phyloP scores from a whole-genome alignment of 1,284 basidiomycete species.

The Vanrija humicola region DNA sequence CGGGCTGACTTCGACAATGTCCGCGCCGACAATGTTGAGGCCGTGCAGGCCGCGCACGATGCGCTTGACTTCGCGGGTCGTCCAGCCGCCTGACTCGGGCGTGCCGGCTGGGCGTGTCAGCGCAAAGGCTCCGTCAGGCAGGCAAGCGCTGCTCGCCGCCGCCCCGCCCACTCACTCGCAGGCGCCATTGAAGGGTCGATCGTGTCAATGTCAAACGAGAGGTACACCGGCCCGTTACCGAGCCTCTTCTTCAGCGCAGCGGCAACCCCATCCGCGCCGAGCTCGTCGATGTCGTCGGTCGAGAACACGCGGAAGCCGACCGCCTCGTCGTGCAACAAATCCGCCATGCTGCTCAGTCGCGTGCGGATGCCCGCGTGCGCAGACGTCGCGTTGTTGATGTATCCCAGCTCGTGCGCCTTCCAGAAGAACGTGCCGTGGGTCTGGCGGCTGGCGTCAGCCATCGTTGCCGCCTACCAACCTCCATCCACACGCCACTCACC shows the following conservation, averaged over 20 bases:
- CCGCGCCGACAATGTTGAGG: slow-evolving; percentile 55
- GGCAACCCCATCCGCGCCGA: slow-evolving; percentile 49
- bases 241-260: slow-evolving; percentile 42
- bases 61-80: slow-evolving; percentile 47
- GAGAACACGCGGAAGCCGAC: slow-evolving; percentile 49
- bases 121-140: background rate
- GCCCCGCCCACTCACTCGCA: slow-evolving; percentile 30
- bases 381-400: slow-evolving; percentile 57
- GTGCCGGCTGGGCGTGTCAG: slow-evolving; percentile 31
- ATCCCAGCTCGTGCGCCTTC: slow-evolving; percentile 49
- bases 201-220: slow-evolving; percentile 44
- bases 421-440: slow-evolving; percentile 48
- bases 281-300: slow-evolving; percentile 48
- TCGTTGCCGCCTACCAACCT: slow-evolving; percentile 4
- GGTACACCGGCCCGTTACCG: slow-evolving; percentile 37
- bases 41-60: slow-evolving; percentile 47
- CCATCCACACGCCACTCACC: slow-evolving; percentile 2
- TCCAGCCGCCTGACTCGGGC: slow-evolving; percentile 50
- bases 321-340: slow-evolving; percentile 42
- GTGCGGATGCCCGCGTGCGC: slow-evolving; percentile 52
- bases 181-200: slow-evolving; percentile 45
- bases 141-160: no score
- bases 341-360: slow-evolving; percentile 22
- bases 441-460: slow-evolving; percentile 21
- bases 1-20: slow-evolving; percentile 53